Conservation (phyloP, 2,329 filamentous ascomycete species). For the Penicillium hordei region DNA sequence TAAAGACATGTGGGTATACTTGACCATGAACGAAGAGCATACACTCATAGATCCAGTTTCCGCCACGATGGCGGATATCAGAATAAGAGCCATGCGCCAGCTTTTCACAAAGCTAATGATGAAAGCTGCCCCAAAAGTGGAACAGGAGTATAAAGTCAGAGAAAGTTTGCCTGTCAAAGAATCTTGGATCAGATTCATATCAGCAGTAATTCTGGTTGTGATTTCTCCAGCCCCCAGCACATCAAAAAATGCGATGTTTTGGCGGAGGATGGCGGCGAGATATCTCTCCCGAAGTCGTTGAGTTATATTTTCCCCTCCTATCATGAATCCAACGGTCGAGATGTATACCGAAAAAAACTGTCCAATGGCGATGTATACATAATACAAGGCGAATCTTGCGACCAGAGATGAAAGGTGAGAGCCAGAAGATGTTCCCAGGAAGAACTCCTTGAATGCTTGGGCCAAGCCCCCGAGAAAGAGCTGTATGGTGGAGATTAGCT, state of each 20-base stretch:
- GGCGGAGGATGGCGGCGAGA: constrained; percentile 70
- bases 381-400: neutral
- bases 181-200: constrained; percentile 51
- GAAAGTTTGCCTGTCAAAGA: neutral
- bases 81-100: neutral
- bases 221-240: constrained; percentile 81
- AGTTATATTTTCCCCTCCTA: neutral
- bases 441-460: neutral
- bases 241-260: constrained; percentile 84
- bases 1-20: neutral
- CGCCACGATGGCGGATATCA: neutral
- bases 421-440: neutral
- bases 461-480: neutral
- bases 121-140: neutral
- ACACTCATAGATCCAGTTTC: neutral
- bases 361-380: neutral
- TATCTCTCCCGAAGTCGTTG: constrained; percentile 48
- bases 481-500: neutral
- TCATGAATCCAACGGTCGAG: neutral
- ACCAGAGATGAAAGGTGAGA: neutral
- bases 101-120: neutral
- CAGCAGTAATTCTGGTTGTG: constrained; percentile 79
- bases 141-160: neutral
- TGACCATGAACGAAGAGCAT: neutral
- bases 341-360: neutral